Base-by-base conservation (phyloP, 257 asterid species). In the Penstemon barbatus region DNA sequence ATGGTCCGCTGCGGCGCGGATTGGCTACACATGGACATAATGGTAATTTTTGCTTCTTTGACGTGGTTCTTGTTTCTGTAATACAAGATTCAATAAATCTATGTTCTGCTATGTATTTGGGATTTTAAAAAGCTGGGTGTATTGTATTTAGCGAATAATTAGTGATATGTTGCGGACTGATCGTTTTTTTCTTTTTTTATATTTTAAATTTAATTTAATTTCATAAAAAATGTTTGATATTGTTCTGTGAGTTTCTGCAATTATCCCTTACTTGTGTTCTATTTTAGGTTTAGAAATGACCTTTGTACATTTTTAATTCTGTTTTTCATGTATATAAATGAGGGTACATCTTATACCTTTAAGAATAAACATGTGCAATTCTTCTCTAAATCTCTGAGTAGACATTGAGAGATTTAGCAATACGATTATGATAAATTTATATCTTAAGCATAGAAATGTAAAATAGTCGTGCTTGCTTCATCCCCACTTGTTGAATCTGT, bases 21-120 rank as follows among this genome's bases (percentile, higher is more conserved):
- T 83, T 92, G 98, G 98, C 95, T 92, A 63, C 97, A 92, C 79
- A 90, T 92, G 98, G 98, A 92, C 69, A 85, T 92, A 52, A 92
- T 92, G 98, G 98, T 90, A 82, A 33, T n/a, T 67, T 67, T 74
- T 13, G 39, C 59, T 56, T 53, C 13, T 4, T 25, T 8, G 57
- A 40, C 5, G 5, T 52, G 59, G 10, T 44, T 51, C 19, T 6
- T 12, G 57, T 40, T 45, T 5, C 7, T 50, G 56, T 46, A 33
- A 38, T 43, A 10, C 11, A 1, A 10, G 43, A 2, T 2, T 7
- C 18, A 38, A 42, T 38, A 9, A 19, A 3, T 37, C 5, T 52
- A 3, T 63, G 38, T 38, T 59, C 48, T 59, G 1, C 49, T 3
- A 4, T 33, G 38, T 55, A 8, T 8, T 40, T 12, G 15, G 64